Evolutionary conservation across 2,329 filamentous ascomycete species (phyloP).

Genomic region (Ustulina deusta): DNA sequence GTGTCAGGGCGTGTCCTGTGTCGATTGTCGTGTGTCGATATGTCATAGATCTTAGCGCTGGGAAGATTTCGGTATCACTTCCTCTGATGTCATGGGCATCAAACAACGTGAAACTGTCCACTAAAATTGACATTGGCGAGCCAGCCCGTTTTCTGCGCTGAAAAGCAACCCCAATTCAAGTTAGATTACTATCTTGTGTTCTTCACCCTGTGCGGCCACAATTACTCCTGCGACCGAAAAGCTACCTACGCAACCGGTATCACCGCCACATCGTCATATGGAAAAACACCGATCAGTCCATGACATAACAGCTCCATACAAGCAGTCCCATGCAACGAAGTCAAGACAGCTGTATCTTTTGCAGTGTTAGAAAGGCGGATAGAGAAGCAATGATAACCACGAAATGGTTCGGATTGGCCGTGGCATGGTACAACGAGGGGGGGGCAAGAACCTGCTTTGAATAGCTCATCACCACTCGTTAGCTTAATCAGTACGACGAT

Average conservation of each 20-base stretch:
- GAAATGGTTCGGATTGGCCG: neutral
- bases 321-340: neutral
- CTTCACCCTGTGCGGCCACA: neutral
- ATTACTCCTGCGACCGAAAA: neutral
- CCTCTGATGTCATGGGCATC: slow-evolving; percentile 13
- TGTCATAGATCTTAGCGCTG: neutral
- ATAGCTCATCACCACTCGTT: neutral
- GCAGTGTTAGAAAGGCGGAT: neutral
- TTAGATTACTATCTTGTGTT: neutral
- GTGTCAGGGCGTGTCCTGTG: neutral
- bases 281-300: neutral
- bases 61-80: neutral
- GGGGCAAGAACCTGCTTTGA: neutral
- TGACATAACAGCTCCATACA: neutral
- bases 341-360: neutral
- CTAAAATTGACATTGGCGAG: neutral
- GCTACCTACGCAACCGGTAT: neutral
- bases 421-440: neutral
- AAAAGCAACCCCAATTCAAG: neutral
- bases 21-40: neutral
- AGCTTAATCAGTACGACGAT: neutral
- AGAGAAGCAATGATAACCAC: neutral
- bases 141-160: neutral
- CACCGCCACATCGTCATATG: neutral
- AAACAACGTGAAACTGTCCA: neutral